Conservation (phyloP, 768 basidiomycete genomes). For the Albatrellus ellisii region DNA sequence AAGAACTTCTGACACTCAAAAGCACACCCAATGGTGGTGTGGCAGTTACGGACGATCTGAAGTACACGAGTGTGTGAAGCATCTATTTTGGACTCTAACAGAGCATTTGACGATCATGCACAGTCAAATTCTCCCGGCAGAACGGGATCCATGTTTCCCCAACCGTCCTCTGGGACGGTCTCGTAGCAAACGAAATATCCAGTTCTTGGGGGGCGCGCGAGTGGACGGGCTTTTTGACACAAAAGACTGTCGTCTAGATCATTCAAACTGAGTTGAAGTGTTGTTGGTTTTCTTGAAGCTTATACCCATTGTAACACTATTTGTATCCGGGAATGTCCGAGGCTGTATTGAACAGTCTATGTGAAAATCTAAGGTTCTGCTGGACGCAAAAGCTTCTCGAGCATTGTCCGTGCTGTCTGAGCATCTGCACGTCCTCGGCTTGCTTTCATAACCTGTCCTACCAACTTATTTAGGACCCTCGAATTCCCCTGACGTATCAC, state of each 20-base stretch:
- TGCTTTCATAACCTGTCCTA: slow-evolving; percentile 78
- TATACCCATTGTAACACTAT: too few relatives aligned
- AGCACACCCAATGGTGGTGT: slow-evolving; percentile 63
- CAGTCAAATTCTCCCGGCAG: slow-evolving; percentile 86
- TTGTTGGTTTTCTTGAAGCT: too few relatives aligned
- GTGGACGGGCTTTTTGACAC: slow-evolving; percentile 63
- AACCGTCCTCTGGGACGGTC: slow-evolving; percentile 66
- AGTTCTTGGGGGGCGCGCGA: slow-evolving; percentile 75
- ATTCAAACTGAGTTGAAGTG: too few relatives aligned
- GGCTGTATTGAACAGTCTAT: not conserved
- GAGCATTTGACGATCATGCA: not conserved
- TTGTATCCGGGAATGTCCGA: too few relatives aligned
- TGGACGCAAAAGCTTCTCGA: slow-evolving; percentile 32
- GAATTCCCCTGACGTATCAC: slow-evolving; percentile 54
- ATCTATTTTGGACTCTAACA: not conserved
- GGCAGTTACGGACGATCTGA: slow-evolving; percentile 76
- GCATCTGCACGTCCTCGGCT: slow-evolving; percentile 75
- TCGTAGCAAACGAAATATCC: slow-evolving; percentile 56
- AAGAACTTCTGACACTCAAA: slow-evolving; percentile 50
- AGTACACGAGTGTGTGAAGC: slow-evolving; percentile 62
- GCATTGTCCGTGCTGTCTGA: slow-evolving; percentile 32
- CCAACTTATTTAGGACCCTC: slow-evolving; percentile 70
- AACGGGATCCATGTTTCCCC: slow-evolving; percentile 90
- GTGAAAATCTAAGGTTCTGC: not conserved
- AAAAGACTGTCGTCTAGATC: slow-evolving; percentile 33